Evolutionary conservation across 331 rosid species (phyloP).

Genomic region (Cydonia oblonga): DNA sequence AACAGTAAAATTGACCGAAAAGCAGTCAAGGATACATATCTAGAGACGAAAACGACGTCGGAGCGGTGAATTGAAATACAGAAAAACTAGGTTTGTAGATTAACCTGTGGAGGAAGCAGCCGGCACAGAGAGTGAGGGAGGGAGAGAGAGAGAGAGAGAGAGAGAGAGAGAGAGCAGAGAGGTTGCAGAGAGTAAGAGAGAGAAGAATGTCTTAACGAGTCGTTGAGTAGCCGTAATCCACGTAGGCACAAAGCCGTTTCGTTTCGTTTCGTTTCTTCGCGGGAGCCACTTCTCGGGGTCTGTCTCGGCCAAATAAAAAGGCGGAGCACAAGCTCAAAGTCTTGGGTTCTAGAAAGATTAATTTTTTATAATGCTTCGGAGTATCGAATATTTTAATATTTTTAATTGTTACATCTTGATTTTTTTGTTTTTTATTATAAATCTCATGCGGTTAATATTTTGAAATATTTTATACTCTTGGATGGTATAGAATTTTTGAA

Average conservation of each 20-base stretch:
- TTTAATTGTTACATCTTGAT: too few relatives aligned
- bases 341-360: neutral
- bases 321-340: neutral
- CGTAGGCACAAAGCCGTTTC: constrained; percentile 26
- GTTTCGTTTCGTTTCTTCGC: neutral
- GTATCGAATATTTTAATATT: accelerated
- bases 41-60: neutral
- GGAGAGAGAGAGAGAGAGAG: neutral
- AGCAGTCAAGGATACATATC: neutral
- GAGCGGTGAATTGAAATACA: neutral
- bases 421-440: too few relatives aligned
- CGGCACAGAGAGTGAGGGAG: neutral
- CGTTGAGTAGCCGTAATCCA: constrained; percentile 21
- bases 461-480: too few relatives aligned
- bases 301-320: neutral
- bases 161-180: neutral
- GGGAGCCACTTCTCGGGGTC: neutral
- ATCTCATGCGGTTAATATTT: too few relatives aligned
- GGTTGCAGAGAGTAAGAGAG: neutral
- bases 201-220: neutral
- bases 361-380: accelerated
- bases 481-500: too few relatives aligned
- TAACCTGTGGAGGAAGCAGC: neutral
- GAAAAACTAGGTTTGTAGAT: neutral
- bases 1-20: neutral